Conservation (phyloP, 2,329 filamentous ascomycete genomes). For the Gremmenia infestans region DNA sequence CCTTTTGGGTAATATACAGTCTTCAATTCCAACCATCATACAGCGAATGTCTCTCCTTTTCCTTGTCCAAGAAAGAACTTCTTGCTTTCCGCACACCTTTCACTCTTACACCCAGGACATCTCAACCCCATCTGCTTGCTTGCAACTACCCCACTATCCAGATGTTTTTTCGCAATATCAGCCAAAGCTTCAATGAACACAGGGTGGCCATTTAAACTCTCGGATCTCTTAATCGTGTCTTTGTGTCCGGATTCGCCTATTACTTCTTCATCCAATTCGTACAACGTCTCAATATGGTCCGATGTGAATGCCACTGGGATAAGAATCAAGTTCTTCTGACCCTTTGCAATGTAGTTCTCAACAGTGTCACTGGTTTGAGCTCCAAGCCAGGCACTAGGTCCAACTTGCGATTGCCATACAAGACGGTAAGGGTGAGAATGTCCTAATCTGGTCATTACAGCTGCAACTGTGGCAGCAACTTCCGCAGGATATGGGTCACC, state of each 20-base stretch:
- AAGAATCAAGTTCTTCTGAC: constrained; percentile 83
- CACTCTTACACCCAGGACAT: constrained; percentile 90
- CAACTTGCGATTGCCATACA: constrained; percentile 97
- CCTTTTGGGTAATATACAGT: neutral
- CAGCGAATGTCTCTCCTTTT: constrained; percentile 13
- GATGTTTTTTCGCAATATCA: constrained; percentile 76
- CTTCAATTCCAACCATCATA: constrained; percentile 5
- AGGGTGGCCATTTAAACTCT: constrained; percentile 85
- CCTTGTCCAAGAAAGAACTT: constrained; percentile 48
- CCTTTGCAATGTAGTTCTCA: constrained; percentile 81
- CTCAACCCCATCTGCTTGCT: constrained; percentile 83
- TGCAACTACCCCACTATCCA: constrained; percentile 62
- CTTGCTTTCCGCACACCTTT: constrained; percentile 75
- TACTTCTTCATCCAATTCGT: constrained; percentile 89
- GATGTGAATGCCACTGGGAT: constrained; percentile 97
- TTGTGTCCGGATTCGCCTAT: constrained; percentile 78
- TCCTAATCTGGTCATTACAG: constrained; percentile 87
- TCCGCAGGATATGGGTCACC: constrained; percentile 94
- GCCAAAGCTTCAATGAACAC: constrained; percentile 89
- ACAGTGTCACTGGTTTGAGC: constrained; percentile 89
- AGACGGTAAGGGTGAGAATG: constrained; percentile 89
- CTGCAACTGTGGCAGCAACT: constrained; percentile 91
- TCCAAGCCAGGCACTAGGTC: constrained; percentile 90
- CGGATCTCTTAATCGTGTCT: constrained; percentile 81
- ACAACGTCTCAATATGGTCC: constrained; percentile 98